phyloP scores from a whole-genome alignment of 208 protist genomes.

The Trypanosoma scelopori region DNA sequence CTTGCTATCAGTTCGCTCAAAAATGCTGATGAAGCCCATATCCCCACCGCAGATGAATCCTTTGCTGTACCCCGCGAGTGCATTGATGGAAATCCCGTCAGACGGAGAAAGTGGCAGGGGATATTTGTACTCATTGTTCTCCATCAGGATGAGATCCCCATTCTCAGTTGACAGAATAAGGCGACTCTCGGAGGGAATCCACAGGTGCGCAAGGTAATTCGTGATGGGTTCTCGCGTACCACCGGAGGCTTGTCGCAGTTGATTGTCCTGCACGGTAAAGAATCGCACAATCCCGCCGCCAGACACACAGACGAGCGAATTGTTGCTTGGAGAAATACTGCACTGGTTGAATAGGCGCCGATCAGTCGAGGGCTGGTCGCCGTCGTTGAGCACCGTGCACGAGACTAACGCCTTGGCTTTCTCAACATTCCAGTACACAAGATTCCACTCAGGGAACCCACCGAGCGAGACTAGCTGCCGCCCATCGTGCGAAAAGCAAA shows the following conservation, averaged over 20 bases:
- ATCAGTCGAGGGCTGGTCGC: slow-evolving; percentile 44
- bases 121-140: slow-evolving; percentile 86
- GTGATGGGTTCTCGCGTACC: slow-evolving; percentile 72
- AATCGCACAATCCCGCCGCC: slow-evolving; percentile 90
- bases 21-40: slow-evolving; percentile 93
- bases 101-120: slow-evolving; percentile 84
- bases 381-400: slow-evolving; percentile 54
- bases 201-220: slow-evolving; percentile 93
- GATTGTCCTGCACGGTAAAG: slow-evolving; percentile 80
- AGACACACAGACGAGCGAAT: slow-evolving; percentile 89
- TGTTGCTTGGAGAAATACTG: slow-evolving; percentile 90
- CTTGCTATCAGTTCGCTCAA: slow-evolving; percentile 91
- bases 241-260: slow-evolving; percentile 59
- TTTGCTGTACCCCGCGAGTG: slow-evolving; percentile 86
- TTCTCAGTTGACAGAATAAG: slow-evolving; percentile 93
- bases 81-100: slow-evolving; percentile 89
- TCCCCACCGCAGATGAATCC: slow-evolving; percentile 95
- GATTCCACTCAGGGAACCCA: slow-evolving; percentile 92
- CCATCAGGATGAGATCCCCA: slow-evolving; percentile 94
- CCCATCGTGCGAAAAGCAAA: slow-evolving; percentile 92
- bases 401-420: slow-evolving; percentile 80
- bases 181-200: slow-evolving; percentile 84
- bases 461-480: slow-evolving; percentile 86
- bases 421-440: slow-evolving; percentile 94
- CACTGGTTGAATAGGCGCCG: slow-evolving; percentile 80